Conservation (phyloP, 495 filamentous ascomycete genomes). For the Neurospora sp. region DNA sequence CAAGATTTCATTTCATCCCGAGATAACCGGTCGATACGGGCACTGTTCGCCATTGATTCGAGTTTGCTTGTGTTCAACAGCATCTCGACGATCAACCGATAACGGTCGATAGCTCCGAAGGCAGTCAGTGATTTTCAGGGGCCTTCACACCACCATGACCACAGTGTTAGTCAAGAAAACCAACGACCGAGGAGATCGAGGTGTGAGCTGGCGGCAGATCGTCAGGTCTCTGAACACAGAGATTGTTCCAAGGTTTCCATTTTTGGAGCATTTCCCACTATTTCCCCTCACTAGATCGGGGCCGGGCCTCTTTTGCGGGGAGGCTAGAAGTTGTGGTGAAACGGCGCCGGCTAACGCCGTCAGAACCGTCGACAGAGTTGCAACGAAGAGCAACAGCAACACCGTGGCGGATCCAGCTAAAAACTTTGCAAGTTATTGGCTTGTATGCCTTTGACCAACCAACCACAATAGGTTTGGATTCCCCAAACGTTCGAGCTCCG, state of each 20-base stretch:
- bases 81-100: background rate
- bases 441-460: background rate
- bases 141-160: background rate
- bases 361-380: background rate
- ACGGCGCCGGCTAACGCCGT: background rate
- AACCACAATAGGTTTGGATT: background rate
- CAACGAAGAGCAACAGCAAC: background rate
- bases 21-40: background rate
- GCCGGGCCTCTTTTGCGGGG: background rate
- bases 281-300: background rate
- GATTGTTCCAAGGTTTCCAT: background rate
- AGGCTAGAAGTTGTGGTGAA: background rate
- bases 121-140: background rate
- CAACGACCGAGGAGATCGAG: background rate
- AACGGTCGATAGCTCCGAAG: background rate
- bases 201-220: background rate
- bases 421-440: background rate
- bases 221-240: background rate
- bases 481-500: background rate
- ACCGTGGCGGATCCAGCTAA: background rate
- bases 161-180: background rate
- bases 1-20: background rate
- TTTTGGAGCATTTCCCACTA: background rate
- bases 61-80: background rate
- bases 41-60: background rate